Conservation (phyloP, 176 grass and related monocot genomes). For the Poa annua region DNA sequence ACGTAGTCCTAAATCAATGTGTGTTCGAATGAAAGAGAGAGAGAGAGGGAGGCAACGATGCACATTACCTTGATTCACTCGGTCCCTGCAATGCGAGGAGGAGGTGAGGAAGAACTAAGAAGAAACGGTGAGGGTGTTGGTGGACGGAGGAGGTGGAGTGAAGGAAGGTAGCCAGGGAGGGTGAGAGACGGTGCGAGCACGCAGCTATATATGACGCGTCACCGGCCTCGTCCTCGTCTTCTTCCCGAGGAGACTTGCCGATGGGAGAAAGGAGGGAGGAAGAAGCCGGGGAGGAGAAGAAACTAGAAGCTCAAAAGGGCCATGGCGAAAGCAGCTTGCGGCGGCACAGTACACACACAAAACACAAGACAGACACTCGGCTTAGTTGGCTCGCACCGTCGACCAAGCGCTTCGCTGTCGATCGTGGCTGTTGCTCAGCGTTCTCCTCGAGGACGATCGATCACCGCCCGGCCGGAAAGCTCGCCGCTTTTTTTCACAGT, state of each 20-base stretch:
- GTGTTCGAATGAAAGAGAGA: no score
- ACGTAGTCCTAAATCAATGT: slow-evolving; percentile 2
- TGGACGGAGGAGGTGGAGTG: neutral
- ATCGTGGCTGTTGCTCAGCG: slow-evolving; percentile 41
- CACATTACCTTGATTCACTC: neutral
- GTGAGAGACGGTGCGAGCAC: slow-evolving; percentile 10
- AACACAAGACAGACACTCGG: neutral
- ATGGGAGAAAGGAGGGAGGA: neutral
- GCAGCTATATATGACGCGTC: slow-evolving; percentile 40
- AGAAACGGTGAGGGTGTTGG: neutral
- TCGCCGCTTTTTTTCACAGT: neutral
- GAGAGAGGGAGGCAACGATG: neutral
- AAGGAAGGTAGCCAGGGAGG: neutral
- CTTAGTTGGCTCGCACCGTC: slow-evolving; percentile 17
- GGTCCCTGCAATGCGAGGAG: neutral
- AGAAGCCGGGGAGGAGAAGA: slow-evolving; percentile 22
- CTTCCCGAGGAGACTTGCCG: slow-evolving; percentile 16
- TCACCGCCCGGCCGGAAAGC: neutral
- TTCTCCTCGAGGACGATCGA: slow-evolving; percentile 21
- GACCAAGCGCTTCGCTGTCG: slow-evolving; percentile 12
- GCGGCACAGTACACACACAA: neutral
- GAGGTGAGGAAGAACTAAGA: neutral
- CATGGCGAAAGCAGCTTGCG: neutral
- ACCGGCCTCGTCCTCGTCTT: neutral
- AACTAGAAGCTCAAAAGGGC: neutral